Conservation (phyloP, 169 alveolate species). For the Plasmodium blacklocki region DNA sequence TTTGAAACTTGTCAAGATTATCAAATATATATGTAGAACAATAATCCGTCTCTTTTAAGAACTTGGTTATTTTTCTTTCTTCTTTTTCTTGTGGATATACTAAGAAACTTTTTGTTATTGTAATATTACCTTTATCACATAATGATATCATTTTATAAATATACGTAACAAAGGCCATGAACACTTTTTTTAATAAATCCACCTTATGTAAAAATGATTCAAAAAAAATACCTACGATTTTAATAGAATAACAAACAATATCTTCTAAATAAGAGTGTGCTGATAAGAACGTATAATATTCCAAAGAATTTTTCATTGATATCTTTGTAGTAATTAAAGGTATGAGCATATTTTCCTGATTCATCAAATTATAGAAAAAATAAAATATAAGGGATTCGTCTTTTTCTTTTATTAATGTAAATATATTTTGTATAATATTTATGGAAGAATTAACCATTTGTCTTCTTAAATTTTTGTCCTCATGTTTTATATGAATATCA, state of each 20-base stretch:
- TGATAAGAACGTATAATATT: slow-evolving; percentile 23
- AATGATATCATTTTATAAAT: slow-evolving; percentile 24
- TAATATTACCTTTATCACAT: slow-evolving; percentile 30
- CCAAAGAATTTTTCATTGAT: not conserved
- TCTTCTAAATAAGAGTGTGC: slow-evolving; percentile 45
- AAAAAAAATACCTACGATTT: slow-evolving; percentile 41
- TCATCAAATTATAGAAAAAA: slow-evolving; percentile 38
- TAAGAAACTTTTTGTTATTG: slow-evolving; percentile 32
- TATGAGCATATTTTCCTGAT: slow-evolving; percentile 5
- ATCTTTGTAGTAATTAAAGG: slow-evolving; percentile 24
- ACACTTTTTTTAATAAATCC: slow-evolving; percentile 10
- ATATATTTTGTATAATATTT: slow-evolving; percentile 58
- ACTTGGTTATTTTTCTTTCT: not conserved
- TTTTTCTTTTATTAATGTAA: slow-evolving; percentile 30
- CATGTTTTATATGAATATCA: not conserved
- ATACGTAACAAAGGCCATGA: slow-evolving; percentile 36
- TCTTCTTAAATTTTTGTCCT: slow-evolving; percentile 8
- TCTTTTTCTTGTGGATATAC: not conserved
- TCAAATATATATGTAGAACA: slow-evolving; percentile 9
- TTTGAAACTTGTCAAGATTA: not conserved
- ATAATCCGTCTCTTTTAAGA: not conserved
- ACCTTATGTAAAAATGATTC: slow-evolving; percentile 21
- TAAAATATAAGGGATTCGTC: slow-evolving; percentile 54
- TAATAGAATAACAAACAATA: slow-evolving; percentile 35
- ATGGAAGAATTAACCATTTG: slow-evolving; percentile 59